Evolutionary conservation across 2,329 filamentous ascomycete species (phyloP), one percentile per base, ranked within the genome.

Genomic region (Neofusicoccum ribis): DNA sequence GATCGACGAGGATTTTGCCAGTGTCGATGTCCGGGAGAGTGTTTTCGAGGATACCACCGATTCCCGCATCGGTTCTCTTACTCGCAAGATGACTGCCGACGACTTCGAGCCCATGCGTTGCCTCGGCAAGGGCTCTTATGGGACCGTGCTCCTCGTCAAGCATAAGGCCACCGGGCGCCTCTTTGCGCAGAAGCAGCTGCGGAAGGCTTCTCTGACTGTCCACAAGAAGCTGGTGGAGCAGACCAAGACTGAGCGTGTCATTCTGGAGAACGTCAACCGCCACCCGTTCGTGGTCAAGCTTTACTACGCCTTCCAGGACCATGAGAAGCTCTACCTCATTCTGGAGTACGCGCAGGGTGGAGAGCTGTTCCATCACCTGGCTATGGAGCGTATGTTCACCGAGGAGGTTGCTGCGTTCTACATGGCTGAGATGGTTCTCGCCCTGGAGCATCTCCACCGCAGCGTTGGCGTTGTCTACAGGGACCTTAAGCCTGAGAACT

Each of bases 271-370:
- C 66, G 92, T 99, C 77, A 98, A 96, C 78, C 87, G 93, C 39
- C 95, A 99, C 77, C 94, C 95, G 0, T 99, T 99, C 76, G 93
- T 99, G 54, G 95, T 99, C 69, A 98, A 98, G 80, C 86, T 99
- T 17, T 99, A 91, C 80, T 99, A 99, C 73, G 95, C 95, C 23
- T 99, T 99, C 79, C 95, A 99, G 79, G 95, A 99, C 74, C 92
- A 93, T 70, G 93, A 97, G 82, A 97, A 97, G 81, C 87, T 99
- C 39, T 99, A 99, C 76, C 84, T 99, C 51, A 98, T 99, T 70
- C 87, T 99, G 27, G 94, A 99, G 80, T 99, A 99, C 77, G 95
- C 95, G 5, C 92, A 97, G 77, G 96, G 96, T 43, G 95, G 96
- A 65, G 96, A 99, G 79, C 85, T 99, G 5, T 99, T 99, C 76